Evolutionary conservation across 306 rosid genomes (phyloP).

Genomic region (Vigna reflexopilosa): DNA sequence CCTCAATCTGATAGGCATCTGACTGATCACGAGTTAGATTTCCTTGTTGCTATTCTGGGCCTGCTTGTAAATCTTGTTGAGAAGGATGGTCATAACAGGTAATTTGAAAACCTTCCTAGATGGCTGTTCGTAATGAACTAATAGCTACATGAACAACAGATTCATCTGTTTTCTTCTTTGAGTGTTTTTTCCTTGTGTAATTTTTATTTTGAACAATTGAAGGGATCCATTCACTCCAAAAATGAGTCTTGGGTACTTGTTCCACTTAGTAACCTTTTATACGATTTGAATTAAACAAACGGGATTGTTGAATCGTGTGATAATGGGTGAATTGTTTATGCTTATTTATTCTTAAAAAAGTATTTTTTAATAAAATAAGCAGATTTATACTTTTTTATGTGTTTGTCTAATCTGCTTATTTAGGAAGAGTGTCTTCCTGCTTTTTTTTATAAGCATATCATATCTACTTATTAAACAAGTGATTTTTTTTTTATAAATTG

Average conservation of each 20-base stretch:
- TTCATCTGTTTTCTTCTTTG: constrained; percentile 8
- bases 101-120: constrained; percentile 37
- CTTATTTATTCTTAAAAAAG: too few species aligned
- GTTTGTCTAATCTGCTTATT: too few species aligned
- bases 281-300: too few species aligned
- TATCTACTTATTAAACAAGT: too few species aligned
- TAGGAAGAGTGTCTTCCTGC: too few species aligned
- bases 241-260: neutral
- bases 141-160: constrained; percentile 24
- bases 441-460: too few species aligned
- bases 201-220: constrained; percentile 9
- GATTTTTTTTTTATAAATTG: too few species aligned
- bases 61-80: constrained; percentile 96
- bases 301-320: too few species aligned
- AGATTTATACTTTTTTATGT: too few species aligned
- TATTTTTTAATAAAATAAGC: too few species aligned
- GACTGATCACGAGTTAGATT: constrained; percentile 86
- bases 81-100: constrained; percentile 94
- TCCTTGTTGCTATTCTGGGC: constrained; percentile 97
- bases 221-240: neutral
- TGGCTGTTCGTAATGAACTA: constrained; percentile 20
- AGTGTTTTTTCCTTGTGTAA: neutral
- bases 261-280: neutral
- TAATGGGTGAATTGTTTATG: too few species aligned
- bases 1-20: constrained; percentile 64